Percentiles rank a stretch among this genome's conserved stretches.
Conservation (phyloP, 495 filamentous ascomycete genomes). For the Corynascus novoguineensis region DNA sequence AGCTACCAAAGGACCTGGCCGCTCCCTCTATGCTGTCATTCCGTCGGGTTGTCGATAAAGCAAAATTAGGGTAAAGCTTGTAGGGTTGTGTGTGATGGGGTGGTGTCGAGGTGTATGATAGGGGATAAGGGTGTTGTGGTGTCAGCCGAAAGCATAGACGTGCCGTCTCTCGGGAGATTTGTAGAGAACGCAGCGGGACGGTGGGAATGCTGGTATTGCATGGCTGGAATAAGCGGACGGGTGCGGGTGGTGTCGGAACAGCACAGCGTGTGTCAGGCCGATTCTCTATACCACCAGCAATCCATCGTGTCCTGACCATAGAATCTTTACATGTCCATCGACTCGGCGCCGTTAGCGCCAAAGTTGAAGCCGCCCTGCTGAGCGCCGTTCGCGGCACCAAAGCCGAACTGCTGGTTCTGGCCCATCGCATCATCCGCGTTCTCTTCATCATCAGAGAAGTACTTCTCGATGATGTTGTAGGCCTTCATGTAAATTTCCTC, state of each 20-base stretch:
- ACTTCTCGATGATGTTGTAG: conserved; percentile 99
- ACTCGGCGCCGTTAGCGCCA: conserved; percentile 78
- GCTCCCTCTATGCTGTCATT: conserved; percentile 28
- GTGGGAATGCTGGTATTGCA: conserved; percentile 1
- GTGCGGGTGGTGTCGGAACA: not conserved
- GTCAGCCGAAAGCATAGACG: conserved; percentile 23
- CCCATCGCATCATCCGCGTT: conserved; percentile 61
- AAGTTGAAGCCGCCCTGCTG: conserved; percentile 78
- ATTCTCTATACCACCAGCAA: not conserved
- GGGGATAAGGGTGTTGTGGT: conserved; percentile 7
- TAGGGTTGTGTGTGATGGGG: conserved; percentile 23
- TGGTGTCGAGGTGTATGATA: conserved; percentile 15
- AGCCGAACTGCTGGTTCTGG: conserved; percentile 65
- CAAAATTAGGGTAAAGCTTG: conserved; percentile 38
- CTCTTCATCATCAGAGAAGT: conserved; percentile 98
- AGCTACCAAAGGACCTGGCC: conserved; percentile 44
- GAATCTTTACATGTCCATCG: conserved; percentile 93
- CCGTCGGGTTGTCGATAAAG: conserved; percentile 30
- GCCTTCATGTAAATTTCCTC: conserved; percentile 99
- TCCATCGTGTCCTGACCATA: not conserved
- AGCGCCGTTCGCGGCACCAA: conserved; percentile 61
- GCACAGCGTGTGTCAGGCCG: not conserved
- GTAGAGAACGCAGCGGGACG: conserved; percentile 1
- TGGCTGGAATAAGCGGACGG: not conserved
- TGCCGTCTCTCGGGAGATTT: conserved; percentile 16